Evolutionary conservation across 352 stramenopile species (phyloP).

Genomic region (Globisporangium polare): DNA sequence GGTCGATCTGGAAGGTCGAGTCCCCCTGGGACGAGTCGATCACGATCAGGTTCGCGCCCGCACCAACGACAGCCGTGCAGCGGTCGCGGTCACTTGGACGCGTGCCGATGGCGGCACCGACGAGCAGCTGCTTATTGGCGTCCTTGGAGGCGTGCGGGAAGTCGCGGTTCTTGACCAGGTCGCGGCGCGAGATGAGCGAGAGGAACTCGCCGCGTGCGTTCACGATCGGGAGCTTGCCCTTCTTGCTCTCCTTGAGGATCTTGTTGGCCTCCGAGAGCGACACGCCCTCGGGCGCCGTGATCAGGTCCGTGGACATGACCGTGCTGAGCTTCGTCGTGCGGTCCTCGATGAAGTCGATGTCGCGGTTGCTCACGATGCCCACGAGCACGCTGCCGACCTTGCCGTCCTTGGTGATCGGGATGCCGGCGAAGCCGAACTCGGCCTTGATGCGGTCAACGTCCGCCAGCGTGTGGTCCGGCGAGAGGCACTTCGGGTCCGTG

Average conservation of each 20-base stretch:
- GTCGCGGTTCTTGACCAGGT: conserved; percentile 98
- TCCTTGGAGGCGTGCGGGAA: conserved; percentile 97
- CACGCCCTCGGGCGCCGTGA: conserved; percentile 94
- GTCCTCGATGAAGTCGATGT: conserved; percentile 99
- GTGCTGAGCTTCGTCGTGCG: conserved; percentile 74
- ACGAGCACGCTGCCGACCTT: conserved; percentile 97
- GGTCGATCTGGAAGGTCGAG: conserved; percentile 91
- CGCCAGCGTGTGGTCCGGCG: conserved; percentile 92
- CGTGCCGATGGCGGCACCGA: conserved; percentile 98
- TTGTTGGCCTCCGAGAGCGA: conserved; percentile 96
- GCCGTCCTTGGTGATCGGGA: conserved; percentile 98
- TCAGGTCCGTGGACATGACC: conserved; percentile 89
- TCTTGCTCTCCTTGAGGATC: conserved; percentile 98
- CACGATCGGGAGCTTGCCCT: conserved; percentile 99
- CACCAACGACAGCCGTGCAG: conserved; percentile 87
- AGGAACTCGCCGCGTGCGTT: conserved; percentile 98
- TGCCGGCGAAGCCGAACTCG: conserved; percentile 96
- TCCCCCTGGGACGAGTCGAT: conserved; percentile 99
- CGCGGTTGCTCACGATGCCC: conserved; percentile 98
- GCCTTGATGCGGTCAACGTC: conserved; percentile 96
- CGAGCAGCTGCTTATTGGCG: conserved; percentile 97
- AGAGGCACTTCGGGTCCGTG: conserved; percentile 96
- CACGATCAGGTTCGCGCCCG: conserved; percentile 98
- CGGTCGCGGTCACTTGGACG: conserved; percentile 95
- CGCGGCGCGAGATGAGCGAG: conserved; percentile 97